Percentiles rank a stretch among this genome's conserved stretches.
phyloP scores from a whole-genome alignment of 2,329 filamentous ascomycete species.

The Hysterium pulicare region DNA sequence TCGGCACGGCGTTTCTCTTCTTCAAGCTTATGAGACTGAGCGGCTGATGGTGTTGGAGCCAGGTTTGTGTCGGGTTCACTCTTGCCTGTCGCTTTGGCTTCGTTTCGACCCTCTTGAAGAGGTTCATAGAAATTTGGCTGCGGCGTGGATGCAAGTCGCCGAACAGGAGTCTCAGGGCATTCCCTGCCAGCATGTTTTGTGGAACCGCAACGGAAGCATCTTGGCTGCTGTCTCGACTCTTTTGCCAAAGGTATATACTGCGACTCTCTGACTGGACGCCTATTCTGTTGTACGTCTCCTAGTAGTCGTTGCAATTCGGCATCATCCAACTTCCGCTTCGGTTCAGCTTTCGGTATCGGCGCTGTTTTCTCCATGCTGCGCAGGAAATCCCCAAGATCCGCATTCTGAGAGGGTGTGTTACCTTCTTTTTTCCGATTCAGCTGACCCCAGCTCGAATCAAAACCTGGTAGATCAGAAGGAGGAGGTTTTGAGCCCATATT shows the following conservation, averaged over 20 bases:
- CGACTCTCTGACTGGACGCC: too few species aligned
- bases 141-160: not conserved
- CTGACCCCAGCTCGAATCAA: constrained; percentile 21
- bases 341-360: not conserved
- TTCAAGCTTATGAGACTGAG: constrained; percentile 70
- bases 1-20: constrained; percentile 1
- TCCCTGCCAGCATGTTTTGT: not conserved
- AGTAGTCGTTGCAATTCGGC: not conserved
- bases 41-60: constrained; percentile 69
- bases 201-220: not conserved
- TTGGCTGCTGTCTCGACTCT: not conserved
- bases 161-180: not conserved
- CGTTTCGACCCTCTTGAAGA: not conserved
- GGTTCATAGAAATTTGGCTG: not conserved
- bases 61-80: not conserved
- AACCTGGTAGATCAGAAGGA: constrained; percentile 4
- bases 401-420: constrained; percentile 3
- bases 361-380: not conserved
- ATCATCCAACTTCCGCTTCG: not conserved
- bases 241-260: constrained; percentile 1
- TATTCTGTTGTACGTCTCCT: not conserved
- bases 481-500: constrained; percentile 28
- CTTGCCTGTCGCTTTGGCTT: not conserved
- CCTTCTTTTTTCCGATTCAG: constrained; percentile 26
- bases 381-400: not conserved